These are phyloP conservation scores for Monosporozyma solicola DNA, from an alignment of 805 yeast species.

Conservation along the genomic window DNA sequence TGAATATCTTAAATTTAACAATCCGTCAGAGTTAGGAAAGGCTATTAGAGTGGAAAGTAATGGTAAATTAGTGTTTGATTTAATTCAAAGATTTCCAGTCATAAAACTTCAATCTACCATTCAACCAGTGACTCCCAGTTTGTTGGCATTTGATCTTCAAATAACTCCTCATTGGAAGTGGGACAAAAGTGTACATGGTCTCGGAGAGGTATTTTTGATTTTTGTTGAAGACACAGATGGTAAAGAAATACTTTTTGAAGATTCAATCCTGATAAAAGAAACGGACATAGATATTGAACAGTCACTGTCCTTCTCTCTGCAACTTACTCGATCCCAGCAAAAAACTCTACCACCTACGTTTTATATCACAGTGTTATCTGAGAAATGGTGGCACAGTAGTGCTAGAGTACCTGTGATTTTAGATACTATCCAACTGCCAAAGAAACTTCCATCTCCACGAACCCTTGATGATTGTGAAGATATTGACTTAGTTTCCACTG, in stretches of 20 bases:
- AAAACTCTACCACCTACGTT: slow-evolving; percentile 54
- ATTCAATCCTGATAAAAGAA: slow-evolving; percentile 43
- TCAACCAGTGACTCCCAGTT: slow-evolving; percentile 69
- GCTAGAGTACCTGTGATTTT: slow-evolving; percentile 48
- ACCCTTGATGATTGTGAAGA: slow-evolving; percentile 10
- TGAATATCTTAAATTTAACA: slow-evolving; percentile 55
- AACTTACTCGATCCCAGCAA: slow-evolving; percentile 20
- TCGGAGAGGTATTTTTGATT: slow-evolving; percentile 55
- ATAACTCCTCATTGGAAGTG: slow-evolving; percentile 69
- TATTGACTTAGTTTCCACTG: slow-evolving; percentile 38
- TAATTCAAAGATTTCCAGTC: slow-evolving; percentile 66
- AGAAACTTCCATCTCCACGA: slow-evolving; percentile 25
- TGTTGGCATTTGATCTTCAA: slow-evolving; percentile 58
- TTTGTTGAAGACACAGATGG: slow-evolving; percentile 81
- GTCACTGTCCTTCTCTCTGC: slow-evolving; percentile 53
- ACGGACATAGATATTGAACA: slow-evolving; percentile 46
- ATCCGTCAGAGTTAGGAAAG: slow-evolving; percentile 71
- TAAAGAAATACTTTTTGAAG: slow-evolving; percentile 55
- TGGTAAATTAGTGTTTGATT: slow-evolving; percentile 50
- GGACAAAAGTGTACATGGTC: slow-evolving; percentile 58
- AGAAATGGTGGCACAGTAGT: slow-evolving; percentile 77
- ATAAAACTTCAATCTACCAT: slow-evolving; percentile 48
- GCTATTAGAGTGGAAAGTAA: slow-evolving; percentile 64
- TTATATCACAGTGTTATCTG: slow-evolving; percentile 65
- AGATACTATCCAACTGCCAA: slow-evolving; percentile 19